Conservation (phyloP, 2,329 filamentous ascomycete species). For the Claviceps humidiphila region DNA sequence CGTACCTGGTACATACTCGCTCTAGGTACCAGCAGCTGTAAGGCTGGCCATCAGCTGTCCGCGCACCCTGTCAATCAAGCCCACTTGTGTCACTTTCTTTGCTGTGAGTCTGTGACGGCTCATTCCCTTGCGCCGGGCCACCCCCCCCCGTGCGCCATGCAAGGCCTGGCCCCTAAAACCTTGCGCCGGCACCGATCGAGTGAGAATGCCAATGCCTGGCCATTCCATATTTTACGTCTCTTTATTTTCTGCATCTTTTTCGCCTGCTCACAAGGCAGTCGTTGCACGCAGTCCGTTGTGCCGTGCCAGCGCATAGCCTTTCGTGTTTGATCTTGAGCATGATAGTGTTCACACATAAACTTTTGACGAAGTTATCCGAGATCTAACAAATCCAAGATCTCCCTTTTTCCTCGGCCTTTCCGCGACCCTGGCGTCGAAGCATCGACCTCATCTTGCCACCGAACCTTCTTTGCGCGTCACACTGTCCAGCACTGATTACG, state of each 20-base stretch:
- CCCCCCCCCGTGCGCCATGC: slow-evolving; percentile 4
- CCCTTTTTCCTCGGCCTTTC: slow-evolving; percentile 2
- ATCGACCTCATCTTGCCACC: slow-evolving; percentile 1
- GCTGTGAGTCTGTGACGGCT: background rate
- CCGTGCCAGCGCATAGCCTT: background rate
- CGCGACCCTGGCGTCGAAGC: slow-evolving; percentile 4
- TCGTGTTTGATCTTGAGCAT: background rate
- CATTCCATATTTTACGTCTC: slow-evolving; percentile 3
- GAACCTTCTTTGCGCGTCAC: background rate
- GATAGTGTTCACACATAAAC: background rate
- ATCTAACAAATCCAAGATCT: slow-evolving; percentile 2
- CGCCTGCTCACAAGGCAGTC: background rate
- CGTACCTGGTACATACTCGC: background rate
- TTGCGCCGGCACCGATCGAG: slow-evolving; percentile 4
- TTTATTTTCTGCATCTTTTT: background rate
- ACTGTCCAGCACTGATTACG: no score
- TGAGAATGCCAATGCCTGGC: slow-evolving; percentile 1
- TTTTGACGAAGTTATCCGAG: background rate
- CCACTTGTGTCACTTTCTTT: background rate
- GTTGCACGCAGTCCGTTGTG: background rate
- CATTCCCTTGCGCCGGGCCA: slow-evolving; percentile 1
- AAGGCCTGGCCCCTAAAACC: slow-evolving; percentile 6
- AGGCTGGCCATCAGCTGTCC: background rate
- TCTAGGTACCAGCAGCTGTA: background rate
- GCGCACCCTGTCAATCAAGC: background rate